These are phyloP conservation scores for Neltuma alba DNA, from an alignment of 306 rosid species.

Conservation along the genomic window DNA sequence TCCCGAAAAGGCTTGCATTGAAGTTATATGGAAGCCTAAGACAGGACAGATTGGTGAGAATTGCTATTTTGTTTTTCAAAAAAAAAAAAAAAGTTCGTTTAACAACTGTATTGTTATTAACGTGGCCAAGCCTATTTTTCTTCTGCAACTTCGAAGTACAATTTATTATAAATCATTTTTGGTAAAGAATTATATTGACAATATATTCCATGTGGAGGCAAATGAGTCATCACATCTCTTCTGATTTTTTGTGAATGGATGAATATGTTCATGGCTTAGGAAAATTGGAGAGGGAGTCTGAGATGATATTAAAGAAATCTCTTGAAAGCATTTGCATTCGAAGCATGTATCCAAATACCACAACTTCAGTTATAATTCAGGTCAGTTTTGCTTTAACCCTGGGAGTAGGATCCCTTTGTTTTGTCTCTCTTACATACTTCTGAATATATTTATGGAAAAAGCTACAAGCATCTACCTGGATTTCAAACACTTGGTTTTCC, in stretches of 20 bases:
- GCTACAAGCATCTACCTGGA: neutral
- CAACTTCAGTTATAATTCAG: conserved; percentile 75
- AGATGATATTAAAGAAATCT: conserved; percentile 85
- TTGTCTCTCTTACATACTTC: neutral
- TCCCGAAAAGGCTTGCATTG: conserved; percentile 88
- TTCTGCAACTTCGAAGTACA: neutral
- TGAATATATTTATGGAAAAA: neutral
- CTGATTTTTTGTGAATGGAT: neutral
- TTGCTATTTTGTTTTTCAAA: neutral
- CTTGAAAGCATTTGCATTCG: conserved; percentile 77
- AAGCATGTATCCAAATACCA: conserved; percentile 75
- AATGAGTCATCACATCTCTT: neutral
- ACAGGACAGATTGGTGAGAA: conserved; percentile 75
- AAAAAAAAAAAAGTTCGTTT: neutral
- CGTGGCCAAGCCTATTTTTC: neutral
- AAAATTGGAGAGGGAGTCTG: conserved; percentile 76
- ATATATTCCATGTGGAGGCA: neutral
- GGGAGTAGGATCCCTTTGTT: neutral
- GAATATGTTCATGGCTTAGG: conserved; percentile 44
- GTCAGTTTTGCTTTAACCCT: conserved; percentile 35
- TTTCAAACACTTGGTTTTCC: neutral
- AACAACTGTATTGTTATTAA: neutral
- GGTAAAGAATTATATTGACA: neutral
- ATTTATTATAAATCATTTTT: too few species aligned
- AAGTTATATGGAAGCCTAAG: conserved; percentile 91